These are phyloP conservation scores for Calonectria pauciramosa DNA, from an alignment of 2,329 filamentous ascomycete genomes.

Conservation along the genomic window DNA sequence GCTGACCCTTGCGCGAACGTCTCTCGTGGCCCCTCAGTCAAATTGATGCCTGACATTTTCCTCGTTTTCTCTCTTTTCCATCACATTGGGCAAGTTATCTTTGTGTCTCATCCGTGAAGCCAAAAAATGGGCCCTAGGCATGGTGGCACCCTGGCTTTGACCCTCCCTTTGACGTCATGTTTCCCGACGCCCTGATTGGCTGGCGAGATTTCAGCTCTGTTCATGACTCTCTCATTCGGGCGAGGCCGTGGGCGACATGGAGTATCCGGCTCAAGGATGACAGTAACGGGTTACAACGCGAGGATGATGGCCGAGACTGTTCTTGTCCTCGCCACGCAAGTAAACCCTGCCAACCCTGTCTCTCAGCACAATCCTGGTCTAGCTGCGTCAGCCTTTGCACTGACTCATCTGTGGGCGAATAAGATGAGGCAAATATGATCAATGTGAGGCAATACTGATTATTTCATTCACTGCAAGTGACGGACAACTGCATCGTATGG, in stretches of 20 bases:
- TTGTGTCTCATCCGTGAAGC: conserved; percentile 13
- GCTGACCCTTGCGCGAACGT: background rate
- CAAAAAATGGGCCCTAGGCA: conserved; percentile 4
- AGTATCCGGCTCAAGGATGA: background rate
- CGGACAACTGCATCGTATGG: background rate
- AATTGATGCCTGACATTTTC: background rate
- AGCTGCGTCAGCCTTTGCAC: conserved; percentile 28
- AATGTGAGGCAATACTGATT: background rate
- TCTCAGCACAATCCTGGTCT: conserved; percentile 30
- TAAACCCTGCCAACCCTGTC: conserved; percentile 17
- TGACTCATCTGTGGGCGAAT: background rate
- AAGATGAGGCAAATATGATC: conserved; percentile 1
- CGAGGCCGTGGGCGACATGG: background rate
- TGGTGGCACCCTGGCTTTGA: background rate
- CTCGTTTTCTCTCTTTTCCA: background rate
- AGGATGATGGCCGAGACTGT: background rate
- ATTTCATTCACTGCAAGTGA: background rate
- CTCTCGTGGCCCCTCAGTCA: background rate
- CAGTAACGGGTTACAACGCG: conserved; percentile 4
- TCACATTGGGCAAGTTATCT: background rate
- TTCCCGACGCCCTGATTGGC: conserved; percentile 39
- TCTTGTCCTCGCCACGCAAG: background rate
- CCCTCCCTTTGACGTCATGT: conserved; percentile 43
- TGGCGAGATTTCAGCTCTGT: conserved; percentile 28
- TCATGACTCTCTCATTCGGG: background rate